Conservation (phyloP, 2,329 filamentous ascomycete genomes). For the Ophiostoma triangulosporum region DNA sequence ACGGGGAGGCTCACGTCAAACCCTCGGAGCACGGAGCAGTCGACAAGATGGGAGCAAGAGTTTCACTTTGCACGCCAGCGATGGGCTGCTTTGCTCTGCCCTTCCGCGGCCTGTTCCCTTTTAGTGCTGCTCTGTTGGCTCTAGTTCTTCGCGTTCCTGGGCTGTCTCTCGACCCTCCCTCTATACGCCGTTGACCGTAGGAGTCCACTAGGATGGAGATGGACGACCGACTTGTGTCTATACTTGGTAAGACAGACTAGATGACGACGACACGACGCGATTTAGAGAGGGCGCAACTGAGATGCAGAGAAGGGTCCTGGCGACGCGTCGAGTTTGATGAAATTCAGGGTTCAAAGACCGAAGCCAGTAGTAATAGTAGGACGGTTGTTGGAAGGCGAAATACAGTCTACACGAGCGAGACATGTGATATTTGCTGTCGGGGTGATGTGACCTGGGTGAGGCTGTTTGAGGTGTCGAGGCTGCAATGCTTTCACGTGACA, state of each 20-base stretch:
- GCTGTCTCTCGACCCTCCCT: neutral
- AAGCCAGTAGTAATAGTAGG: too few relatives aligned
- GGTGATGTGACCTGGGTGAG: too few relatives aligned
- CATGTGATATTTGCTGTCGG: too few relatives aligned
- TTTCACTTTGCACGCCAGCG: neutral
- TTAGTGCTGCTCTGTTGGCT: neutral
- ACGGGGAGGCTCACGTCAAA: too few relatives aligned
- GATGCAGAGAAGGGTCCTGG: neutral
- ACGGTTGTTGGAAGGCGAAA: neutral
- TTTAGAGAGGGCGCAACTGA: neutral
- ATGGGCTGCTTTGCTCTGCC: neutral
- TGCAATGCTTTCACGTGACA: too few relatives aligned
- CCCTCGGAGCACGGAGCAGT: too few relatives aligned
- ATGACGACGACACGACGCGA: neutral
- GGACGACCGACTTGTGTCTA: too few relatives aligned
- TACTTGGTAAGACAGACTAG: neutral
- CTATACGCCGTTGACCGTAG: too few relatives aligned
- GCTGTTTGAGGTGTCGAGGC: too few relatives aligned
- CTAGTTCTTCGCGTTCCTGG: neutral
- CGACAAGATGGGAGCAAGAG: neutral
- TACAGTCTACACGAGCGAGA: too few relatives aligned
- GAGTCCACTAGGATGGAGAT: too few relatives aligned
- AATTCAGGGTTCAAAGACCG: too few relatives aligned
- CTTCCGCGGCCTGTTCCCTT: neutral
- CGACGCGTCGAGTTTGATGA: constrained; percentile 1